Evolutionary conservation across 2,329 filamentous ascomycete genomes (phyloP).

Genomic region (Talaromyces sp.): DNA sequence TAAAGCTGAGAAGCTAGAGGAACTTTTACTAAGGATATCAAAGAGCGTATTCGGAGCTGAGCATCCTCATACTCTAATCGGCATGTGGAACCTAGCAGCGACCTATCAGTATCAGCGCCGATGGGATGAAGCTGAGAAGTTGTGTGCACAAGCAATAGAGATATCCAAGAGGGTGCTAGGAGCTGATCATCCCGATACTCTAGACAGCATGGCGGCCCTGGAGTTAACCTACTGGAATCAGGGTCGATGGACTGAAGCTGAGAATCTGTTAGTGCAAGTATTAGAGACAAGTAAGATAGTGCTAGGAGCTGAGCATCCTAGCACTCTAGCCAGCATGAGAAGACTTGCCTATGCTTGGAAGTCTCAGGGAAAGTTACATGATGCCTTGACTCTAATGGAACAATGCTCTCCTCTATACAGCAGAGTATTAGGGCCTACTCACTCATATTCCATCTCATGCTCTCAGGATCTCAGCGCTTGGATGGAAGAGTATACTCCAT

Average conservation of each 20-base stretch:
- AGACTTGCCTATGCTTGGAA: conserved; percentile 4
- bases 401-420: neutral
- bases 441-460: neutral
- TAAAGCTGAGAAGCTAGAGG: conserved; percentile 19
- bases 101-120: too few species aligned
- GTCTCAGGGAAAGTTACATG: neutral
- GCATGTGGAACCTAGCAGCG: conserved; percentile 17
- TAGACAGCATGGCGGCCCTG: conserved; percentile 11
- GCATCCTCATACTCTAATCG: conserved; percentile 17
- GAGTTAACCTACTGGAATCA: neutral
- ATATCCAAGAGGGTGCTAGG: too few species aligned
- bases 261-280: too few species aligned
- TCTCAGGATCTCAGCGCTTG: too few species aligned
- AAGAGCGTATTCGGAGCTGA: too few species aligned
- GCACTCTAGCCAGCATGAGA: too few species aligned
- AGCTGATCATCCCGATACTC: too few species aligned
- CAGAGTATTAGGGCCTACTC: neutral
- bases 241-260: neutral
- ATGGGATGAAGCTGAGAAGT: too few species aligned
- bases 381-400: neutral
- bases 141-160: too few species aligned
- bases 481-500: too few species aligned
- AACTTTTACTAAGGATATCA: conserved; percentile 12
- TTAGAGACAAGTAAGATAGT: too few species aligned
- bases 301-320: too few species aligned